These are phyloP conservation scores for Pleurotus platypus DNA, from an alignment of 768 basidiomycete species.

Conservation along the genomic window DNA sequence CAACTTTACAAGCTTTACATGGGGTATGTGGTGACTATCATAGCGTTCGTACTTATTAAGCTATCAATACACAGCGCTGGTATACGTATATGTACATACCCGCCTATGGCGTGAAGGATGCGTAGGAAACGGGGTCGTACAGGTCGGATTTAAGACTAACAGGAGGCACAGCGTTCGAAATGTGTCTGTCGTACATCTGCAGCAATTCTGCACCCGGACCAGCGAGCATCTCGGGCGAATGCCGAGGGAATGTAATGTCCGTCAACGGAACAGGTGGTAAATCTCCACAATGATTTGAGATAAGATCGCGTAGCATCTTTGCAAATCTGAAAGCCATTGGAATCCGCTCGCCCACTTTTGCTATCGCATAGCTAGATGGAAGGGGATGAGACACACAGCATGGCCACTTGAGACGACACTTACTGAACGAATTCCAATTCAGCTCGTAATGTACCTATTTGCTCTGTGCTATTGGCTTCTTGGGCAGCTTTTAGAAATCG, in stretches of 20 bases:
- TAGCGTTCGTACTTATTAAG: too few relatives aligned
- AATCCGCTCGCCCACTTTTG: slow-evolving; percentile 61
- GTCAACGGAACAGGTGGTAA: slow-evolving; percentile 19
- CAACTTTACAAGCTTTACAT: too few relatives aligned
- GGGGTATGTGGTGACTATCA: too few relatives aligned
- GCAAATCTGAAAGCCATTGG: slow-evolving; percentile 62
- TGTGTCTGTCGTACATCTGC: not conserved
- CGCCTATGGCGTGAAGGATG: not conserved
- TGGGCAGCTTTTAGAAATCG: slow-evolving; percentile 64
- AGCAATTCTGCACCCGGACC: slow-evolving; percentile 4
- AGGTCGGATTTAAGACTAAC: slow-evolving; percentile 1
- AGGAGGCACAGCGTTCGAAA: not conserved
- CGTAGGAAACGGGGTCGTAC: slow-evolving; percentile 5
- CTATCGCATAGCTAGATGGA: slow-evolving; percentile 46
- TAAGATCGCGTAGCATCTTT: slow-evolving; percentile 51
- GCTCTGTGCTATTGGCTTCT: slow-evolving; percentile 51
- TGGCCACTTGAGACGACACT: slow-evolving; percentile 17
- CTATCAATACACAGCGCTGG: not conserved
- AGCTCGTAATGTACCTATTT: slow-evolving; percentile 51
- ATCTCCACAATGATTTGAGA: slow-evolving; percentile 34
- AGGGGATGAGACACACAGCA: not conserved
- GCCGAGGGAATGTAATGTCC: slow-evolving; percentile 31
- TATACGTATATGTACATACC: not conserved
- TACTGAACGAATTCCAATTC: slow-evolving; percentile 73
- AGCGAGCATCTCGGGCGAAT: slow-evolving; percentile 1